Evolutionary conservation across 257 asterid species (phyloP).

Genomic region (Lithospermum erythrorhizon): DNA sequence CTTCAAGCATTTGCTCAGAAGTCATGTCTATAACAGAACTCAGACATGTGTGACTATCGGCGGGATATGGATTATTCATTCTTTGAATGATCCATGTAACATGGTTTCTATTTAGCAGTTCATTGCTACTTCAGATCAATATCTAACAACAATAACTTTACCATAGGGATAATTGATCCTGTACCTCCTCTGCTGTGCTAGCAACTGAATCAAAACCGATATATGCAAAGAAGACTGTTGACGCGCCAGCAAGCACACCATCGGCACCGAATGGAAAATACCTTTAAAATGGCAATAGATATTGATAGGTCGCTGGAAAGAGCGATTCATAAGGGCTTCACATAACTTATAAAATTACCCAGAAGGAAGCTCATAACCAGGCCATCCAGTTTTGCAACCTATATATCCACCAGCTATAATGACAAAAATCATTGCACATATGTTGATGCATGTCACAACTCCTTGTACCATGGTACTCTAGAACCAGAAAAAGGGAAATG

Average conservation of each 20-base stretch:
- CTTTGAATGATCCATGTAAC: not conserved
- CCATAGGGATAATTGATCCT: not conserved
- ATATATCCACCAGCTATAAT: slow-evolving; percentile 90
- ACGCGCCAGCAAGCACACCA: slow-evolving; percentile 99
- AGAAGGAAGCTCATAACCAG: slow-evolving; percentile 76
- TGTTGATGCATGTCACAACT: slow-evolving; percentile 64
- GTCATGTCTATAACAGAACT: not conserved
- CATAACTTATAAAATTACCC: slow-evolving; percentile 39
- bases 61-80: not conserved
- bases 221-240: slow-evolving; percentile 91
- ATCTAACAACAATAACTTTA: not conserved
- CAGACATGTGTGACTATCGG: not conserved
- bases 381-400: slow-evolving; percentile 94
- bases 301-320: slow-evolving; percentile 1
- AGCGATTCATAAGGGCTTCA: not conserved
- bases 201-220: slow-evolving; percentile 96
- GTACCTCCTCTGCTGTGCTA: slow-evolving; percentile 98
- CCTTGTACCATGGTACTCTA: slow-evolving; percentile 96
- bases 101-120: not conserved
- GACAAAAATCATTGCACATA: slow-evolving; percentile 88
- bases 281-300: slow-evolving; percentile 19
- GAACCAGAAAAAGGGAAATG: slow-evolving; percentile 12
- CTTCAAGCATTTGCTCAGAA: not conserved
- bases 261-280: slow-evolving; percentile 75
- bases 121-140: not conserved